Evolutionary conservation across 805 yeast species (phyloP).

Genomic region (Kodamaea jinghongensis): DNA sequence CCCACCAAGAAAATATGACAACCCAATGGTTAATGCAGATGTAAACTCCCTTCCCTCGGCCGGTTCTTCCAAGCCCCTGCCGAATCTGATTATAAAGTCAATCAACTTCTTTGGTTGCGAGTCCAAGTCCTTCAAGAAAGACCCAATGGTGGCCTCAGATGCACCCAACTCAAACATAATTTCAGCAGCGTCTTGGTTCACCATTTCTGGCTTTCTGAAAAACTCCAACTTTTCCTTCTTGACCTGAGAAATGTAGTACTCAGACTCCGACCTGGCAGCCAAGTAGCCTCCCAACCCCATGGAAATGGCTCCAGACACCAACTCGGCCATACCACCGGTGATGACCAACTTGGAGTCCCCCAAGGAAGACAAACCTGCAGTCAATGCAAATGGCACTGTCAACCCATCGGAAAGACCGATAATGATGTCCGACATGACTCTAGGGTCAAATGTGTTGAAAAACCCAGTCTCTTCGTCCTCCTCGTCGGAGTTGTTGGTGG

Average conservation of each 20-base stretch:
- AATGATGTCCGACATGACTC: conserved; percentile 90
- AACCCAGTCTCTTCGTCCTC: conserved; percentile 32
- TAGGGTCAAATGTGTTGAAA: conserved; percentile 69
- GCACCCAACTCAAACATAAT: conserved; percentile 73
- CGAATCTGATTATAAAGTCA: conserved; percentile 82
- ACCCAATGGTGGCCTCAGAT: conserved; percentile 67
- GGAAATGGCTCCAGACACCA: conserved; percentile 93
- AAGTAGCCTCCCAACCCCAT: conserved; percentile 98
- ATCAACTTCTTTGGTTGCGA: conserved; percentile 74
- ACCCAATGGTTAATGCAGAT: conserved; percentile 87
- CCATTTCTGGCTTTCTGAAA: conserved; percentile 59
- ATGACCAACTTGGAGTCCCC: conserved; percentile 90
- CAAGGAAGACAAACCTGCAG: conserved; percentile 90
- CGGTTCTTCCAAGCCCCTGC: conserved; percentile 93
- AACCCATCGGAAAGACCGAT: conserved; percentile 94
- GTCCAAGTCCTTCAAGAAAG: conserved; percentile 76
- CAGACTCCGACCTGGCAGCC: conserved; percentile 88
- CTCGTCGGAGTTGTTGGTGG: conserved; percentile 22
- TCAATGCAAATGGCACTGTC: conserved; percentile 97
- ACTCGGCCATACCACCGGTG: conserved; percentile 97
- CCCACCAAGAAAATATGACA: conserved; percentile 88
- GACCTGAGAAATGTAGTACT: conserved; percentile 70
- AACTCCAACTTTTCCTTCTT: conserved; percentile 66
- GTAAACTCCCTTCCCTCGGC: conserved; percentile 87
- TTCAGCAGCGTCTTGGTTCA: conserved; percentile 79